A percentile compares a stretch with the other conserved stretches of the same genome.
Evolutionary conservation across 2,329 filamentous ascomycete genomes (phyloP).

Genomic region (Curvularia verruculosa): DNA sequence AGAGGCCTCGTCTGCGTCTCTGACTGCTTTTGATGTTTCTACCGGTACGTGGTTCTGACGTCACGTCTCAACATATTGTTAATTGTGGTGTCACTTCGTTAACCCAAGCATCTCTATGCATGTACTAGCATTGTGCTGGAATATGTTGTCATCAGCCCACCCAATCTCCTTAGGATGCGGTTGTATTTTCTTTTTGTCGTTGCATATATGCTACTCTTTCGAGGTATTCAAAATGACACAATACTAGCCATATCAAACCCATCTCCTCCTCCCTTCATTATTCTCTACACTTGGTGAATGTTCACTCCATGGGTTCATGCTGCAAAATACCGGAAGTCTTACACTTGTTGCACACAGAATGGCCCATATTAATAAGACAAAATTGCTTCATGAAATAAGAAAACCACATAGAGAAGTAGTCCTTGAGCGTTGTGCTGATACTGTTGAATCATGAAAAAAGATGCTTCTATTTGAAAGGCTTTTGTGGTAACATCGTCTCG

Average conservation of each 20-base stretch:
- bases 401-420: too few species aligned
- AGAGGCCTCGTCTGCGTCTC: constrained; percentile 4
- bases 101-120: not conserved
- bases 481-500: too few species aligned
- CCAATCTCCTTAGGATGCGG: not conserved
- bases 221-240: too few species aligned
- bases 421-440: not conserved
- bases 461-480: too few species aligned
- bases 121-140: not conserved
- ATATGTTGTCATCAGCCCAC: not conserved
- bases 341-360: too few species aligned
- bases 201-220: not conserved
- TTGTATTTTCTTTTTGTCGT: not conserved
- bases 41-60: constrained; percentile 34
- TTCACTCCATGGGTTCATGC: too few species aligned
- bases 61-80: constrained; percentile 25
- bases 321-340: too few species aligned
- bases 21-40: constrained; percentile 9
- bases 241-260: too few species aligned
- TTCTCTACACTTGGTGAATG: too few species aligned
- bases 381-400: too few species aligned
- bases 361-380: too few species aligned
- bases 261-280: too few species aligned
- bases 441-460: not conserved
- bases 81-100: not conserved